Conservation (phyloP, 2,329 filamentous ascomycete genomes). For the Penicillium sp. region DNA sequence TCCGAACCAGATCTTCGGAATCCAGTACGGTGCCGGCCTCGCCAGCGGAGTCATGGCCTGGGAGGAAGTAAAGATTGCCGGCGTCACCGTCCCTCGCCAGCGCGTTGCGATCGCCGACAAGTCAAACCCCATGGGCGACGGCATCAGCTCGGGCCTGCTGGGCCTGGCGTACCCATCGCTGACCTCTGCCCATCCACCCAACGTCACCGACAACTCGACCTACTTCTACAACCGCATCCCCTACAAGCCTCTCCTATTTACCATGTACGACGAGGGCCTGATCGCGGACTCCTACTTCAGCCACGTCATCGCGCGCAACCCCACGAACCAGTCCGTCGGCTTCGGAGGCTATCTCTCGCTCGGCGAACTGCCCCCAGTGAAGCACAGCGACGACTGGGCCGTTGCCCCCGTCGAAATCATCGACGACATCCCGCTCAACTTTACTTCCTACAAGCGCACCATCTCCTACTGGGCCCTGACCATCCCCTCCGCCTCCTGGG, state of each 20-base stretch:
- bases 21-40: conserved; percentile 33
- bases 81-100: conserved; percentile 40
- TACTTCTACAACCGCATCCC: conserved; percentile 27
- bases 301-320: conserved; percentile 51
- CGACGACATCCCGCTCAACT: conserved; percentile 28
- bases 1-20: conserved; percentile 27
- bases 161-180: conserved; percentile 12
- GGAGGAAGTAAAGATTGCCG: conserved; percentile 31
- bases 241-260: conserved; percentile 59
- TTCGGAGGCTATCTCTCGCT: conserved; percentile 54
- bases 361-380: conserved; percentile 55
- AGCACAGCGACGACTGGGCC: conserved; percentile 38
- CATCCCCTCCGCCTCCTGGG: conserved; percentile 37
- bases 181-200: background rate
- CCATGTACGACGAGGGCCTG: conserved; percentile 51
- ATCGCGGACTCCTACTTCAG: conserved; percentile 53
- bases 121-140: conserved; percentile 52
- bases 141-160: conserved; percentile 34
- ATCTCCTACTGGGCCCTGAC: conserved; percentile 48
- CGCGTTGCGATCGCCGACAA: conserved; percentile 53
- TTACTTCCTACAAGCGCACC: conserved; percentile 28
- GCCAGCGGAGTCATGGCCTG: conserved; percentile 30
- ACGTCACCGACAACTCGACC: conserved; percentile 7
- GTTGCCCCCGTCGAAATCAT: conserved; percentile 43
- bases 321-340: conserved; percentile 22